Percentiles rank a stretch among this genome's conserved stretches.
Conservation (phyloP, 2,329 filamentous ascomycete species). For the Talaromyces sp. region DNA sequence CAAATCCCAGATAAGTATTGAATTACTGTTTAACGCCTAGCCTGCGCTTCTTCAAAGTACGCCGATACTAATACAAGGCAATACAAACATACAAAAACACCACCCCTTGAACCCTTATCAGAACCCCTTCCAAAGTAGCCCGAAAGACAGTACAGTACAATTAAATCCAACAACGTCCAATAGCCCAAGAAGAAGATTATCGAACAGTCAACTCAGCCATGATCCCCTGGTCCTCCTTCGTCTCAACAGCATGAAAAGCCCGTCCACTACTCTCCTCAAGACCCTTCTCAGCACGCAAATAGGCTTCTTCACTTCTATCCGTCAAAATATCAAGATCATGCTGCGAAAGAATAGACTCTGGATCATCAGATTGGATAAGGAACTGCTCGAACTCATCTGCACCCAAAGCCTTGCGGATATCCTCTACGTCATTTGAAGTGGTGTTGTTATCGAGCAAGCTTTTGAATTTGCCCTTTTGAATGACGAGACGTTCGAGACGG, state of each 20-base stretch:
- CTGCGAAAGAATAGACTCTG: constrained; percentile 68
- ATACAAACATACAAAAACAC: background rate
- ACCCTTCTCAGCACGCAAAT: constrained; percentile 73
- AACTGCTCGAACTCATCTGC: constrained; percentile 71
- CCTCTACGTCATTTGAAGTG: constrained; percentile 53
- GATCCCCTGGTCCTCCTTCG: constrained; percentile 51
- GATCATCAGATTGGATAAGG: constrained; percentile 50
- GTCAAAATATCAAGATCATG: constrained; percentile 75
- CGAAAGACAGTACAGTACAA: background rate
- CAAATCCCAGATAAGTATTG: background rate
- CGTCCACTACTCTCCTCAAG: constrained; percentile 55
- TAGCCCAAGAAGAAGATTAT: constrained; percentile 16
- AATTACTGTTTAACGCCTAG: background rate
- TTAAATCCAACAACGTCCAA: background rate
- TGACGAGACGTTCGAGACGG: constrained; percentile 88
- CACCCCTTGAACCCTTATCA: background rate
- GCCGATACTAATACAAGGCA: background rate
- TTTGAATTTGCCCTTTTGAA: constrained; percentile 84
- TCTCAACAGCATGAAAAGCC: constrained; percentile 76
- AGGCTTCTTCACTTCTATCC: constrained; percentile 69
- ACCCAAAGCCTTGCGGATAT: constrained; percentile 63
- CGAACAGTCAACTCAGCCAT: constrained; percentile 31
- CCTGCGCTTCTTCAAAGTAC: background rate
- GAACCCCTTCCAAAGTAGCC: background rate
- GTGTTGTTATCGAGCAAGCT: constrained; percentile 61